Percentiles rank a stretch among this genome's conserved stretches.
Conservation (phyloP, 1,139 yeast species). For the Suhomyces panamericanus region DNA sequence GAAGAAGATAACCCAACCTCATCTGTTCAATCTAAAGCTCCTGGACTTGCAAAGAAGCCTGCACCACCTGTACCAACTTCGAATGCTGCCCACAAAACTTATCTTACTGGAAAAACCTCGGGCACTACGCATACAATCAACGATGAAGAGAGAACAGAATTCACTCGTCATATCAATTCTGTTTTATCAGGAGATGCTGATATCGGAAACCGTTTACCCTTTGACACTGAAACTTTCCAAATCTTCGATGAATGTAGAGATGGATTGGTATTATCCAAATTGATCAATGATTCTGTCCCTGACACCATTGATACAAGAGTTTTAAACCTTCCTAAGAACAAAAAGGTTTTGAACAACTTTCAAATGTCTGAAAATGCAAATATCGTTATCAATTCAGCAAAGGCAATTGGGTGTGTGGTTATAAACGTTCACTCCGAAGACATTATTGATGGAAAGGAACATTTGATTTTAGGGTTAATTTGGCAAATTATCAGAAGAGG, state of each 20-base stretch:
- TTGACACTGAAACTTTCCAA: slow-evolving; percentile 93
- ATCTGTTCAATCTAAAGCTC: slow-evolving; percentile 24
- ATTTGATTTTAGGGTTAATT: slow-evolving; percentile 87
- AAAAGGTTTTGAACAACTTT: slow-evolving; percentile 85
- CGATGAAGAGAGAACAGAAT: slow-evolving; percentile 95
- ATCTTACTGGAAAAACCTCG: slow-evolving; percentile 73
- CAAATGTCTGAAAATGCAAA: slow-evolving; percentile 97
- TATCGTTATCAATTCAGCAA: slow-evolving; percentile 95
- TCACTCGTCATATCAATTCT: slow-evolving; percentile 91
- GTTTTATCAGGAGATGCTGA: slow-evolving; percentile 90
- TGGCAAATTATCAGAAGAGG: slow-evolving; percentile 99
- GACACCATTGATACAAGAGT: slow-evolving; percentile 99
- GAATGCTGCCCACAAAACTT: slow-evolving; percentile 67
- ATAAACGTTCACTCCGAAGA: slow-evolving; percentile 98
- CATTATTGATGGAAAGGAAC: slow-evolving; percentile 95
- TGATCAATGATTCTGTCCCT: slow-evolving; percentile 96
- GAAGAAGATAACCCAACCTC: slow-evolving; percentile 29
- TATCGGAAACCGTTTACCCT: slow-evolving; percentile 82
- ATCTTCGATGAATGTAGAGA: slow-evolving; percentile 96
- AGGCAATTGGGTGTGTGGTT: slow-evolving; percentile 97
- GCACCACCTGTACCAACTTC: slow-evolving; percentile 47
- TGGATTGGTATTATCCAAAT: slow-evolving; percentile 87
- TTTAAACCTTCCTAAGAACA: slow-evolving; percentile 74
- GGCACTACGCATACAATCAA: slow-evolving; percentile 97
- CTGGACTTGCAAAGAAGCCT: slow-evolving; percentile 17